A percentile compares a stretch with the other conserved stretches of the same genome.
Conservation (phyloP, 2,329 filamentous ascomycete genomes). For the Macrophomina phaseolina region DNA sequence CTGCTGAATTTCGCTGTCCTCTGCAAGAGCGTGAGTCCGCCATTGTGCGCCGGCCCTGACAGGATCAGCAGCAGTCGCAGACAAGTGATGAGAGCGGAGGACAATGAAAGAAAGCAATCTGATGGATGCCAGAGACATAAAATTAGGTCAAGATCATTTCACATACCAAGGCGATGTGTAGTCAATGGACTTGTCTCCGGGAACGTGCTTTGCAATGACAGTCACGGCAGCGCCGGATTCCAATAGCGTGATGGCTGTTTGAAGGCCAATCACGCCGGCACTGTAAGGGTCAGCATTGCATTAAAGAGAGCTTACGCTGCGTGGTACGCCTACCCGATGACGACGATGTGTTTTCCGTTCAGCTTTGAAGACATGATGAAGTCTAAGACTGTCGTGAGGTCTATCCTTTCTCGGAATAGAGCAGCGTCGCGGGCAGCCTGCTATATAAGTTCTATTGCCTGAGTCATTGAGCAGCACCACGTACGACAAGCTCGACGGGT, state of each 20-base stretch:
- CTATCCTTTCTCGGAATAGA: neutral
- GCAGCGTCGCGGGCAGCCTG: neutral
- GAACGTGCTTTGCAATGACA: constrained; percentile 51
- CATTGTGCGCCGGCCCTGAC: constrained; percentile 56
- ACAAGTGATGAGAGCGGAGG: neutral
- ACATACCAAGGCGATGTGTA: constrained; percentile 54
- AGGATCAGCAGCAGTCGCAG: neutral
- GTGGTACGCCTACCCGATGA: constrained; percentile 11
- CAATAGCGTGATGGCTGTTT: constrained; percentile 51
- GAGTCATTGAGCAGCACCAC: neutral
- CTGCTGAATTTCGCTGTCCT: constrained; percentile 38
- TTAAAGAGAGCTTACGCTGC: neutral
- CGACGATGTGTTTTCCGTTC: constrained; percentile 19
- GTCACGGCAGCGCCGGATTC: constrained; percentile 50
- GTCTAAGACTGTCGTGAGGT: neutral
- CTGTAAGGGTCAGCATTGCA: constrained; percentile 32
- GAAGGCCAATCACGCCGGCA: constrained; percentile 56
- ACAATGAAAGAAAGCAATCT: neutral
- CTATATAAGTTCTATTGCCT: neutral
- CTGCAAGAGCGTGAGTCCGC: constrained; percentile 48
- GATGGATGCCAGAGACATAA: neutral
- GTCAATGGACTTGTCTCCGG: constrained; percentile 48
- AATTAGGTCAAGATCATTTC: too few species aligned
- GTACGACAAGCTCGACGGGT: constrained; percentile 2
- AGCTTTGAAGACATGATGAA: constrained; percentile 15